Percentiles rank a stretch among this genome's conserved stretches.
These are phyloP conservation scores for Oenanthe sinensis DNA, from an alignment of 129 eudicot genomes.

Conservation along the genomic window DNA sequence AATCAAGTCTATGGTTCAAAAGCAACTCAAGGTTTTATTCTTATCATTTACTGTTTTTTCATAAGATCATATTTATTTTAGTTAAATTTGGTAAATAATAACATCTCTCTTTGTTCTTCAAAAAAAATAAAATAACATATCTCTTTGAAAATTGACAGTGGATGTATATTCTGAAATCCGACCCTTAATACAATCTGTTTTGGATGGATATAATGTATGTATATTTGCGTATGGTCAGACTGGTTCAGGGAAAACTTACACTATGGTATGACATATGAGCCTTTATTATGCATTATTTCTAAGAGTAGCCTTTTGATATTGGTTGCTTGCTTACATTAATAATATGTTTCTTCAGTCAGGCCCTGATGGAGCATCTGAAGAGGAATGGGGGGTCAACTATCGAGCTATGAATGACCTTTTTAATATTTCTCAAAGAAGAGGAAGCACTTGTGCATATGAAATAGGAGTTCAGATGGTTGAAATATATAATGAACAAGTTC, in stretches of 20 bases:
- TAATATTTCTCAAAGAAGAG: conserved; percentile 51
- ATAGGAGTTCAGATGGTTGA: conserved; percentile 84
- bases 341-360: background rate
- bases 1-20: conserved; percentile 83
- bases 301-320: background rate
- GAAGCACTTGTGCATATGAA: conserved; percentile 45
- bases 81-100: background rate
- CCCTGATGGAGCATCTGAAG: conserved; percentile 8
- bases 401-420: conserved; percentile 11
- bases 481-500: conserved; percentile 86
- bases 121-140: background rate
- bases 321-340: conserved; percentile 7
- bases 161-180: conserved; percentile 66
- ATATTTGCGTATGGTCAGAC: conserved; percentile 97
- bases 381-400: conserved; percentile 15
- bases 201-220: conserved; percentile 88
- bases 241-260: conserved; percentile 88
- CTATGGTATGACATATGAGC: conserved; percentile 64
- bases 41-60: conserved; percentile 8
- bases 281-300: conserved; percentile 1
- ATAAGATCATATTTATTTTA: background rate
- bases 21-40: conserved; percentile 79
- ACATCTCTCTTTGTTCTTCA: conserved; percentile 1
- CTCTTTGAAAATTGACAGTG: conserved; percentile 33
- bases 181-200: conserved; percentile 63